Base-by-base conservation (phyloP, 345 rosid species). In the Lepidium sativum region DNA sequence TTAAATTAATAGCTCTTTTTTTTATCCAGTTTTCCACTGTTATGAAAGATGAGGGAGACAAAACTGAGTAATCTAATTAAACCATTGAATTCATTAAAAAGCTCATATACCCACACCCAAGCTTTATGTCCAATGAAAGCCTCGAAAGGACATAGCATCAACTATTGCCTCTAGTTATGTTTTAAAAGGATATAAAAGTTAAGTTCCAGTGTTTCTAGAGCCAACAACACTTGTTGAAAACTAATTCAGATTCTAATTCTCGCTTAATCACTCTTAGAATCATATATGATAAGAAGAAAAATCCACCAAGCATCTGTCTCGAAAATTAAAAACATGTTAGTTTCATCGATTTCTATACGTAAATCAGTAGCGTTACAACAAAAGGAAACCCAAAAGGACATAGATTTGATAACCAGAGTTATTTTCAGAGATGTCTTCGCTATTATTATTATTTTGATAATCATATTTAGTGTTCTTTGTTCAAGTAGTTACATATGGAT, bases 21-120 rank as follows among this genome's bases (percentile, higher is more conserved):
- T 49, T 15, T 21, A 38, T 13, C 4, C 27, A 5, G 9, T 3
- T 9, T 47, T 8, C 8, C 2, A 17, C 2, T 17, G 6, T 15
- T 45, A 10, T 4, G 1, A n/a, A 40, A 20, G 13, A 5, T n/a
- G 21, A 42, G 37, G 23, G 15, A 35, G 6, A 33, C 29, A 17
- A 44, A 16, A 9, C 4, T 33, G 38, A 70, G 14, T 17, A 42
- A 92, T 96, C 97, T 89, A 65, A 89, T 74, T 42, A 89, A 81
- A 33, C 91, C 98, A 7, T 97, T 90, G 82, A 94, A 92, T 77
- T 92, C 98, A 27, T 84, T 72, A 50, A 79, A 81, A 11, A 92
- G 92, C 82, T 87, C 95, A 51, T 44, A 51, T 44, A 89, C 59
- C 83, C 87, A 50, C 97, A 89, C 45, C 83, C 87, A 73, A 87